Percentiles rank a stretch among this genome's conserved stretches.
phyloP scores from a whole-genome alignment of 2,329 filamentous ascomycete genomes.

The Cryphonectria parasitica region DNA sequence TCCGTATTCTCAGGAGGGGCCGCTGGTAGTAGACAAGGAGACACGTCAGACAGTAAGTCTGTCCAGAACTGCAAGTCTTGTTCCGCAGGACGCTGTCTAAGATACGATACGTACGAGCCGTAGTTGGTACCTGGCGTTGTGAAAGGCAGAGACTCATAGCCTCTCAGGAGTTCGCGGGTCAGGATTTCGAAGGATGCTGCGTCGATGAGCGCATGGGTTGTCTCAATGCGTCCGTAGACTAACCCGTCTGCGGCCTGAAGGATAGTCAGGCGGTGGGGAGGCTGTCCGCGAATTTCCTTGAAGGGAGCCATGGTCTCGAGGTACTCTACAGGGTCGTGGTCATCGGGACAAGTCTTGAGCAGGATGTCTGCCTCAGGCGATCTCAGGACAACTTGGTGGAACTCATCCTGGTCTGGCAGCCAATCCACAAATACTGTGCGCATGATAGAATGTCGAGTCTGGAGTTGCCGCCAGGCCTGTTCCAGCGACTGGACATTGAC shows the following conservation, averaged over 20 bases:
- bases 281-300: neutral
- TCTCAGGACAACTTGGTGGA: conserved; percentile 40
- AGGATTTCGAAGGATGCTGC: conserved; percentile 39
- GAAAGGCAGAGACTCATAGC: conserved; percentile 31
- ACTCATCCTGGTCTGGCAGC: conserved; percentile 32
- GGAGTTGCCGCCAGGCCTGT: conserved; percentile 33
- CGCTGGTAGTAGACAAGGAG: conserved; percentile 38
- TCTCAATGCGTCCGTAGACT: conserved; percentile 36
- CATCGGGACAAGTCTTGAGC: conserved; percentile 9
- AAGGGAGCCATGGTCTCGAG: neutral
- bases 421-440: conserved; percentile 41
- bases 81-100: conserved; percentile 30
- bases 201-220: conserved; percentile 43
- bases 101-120: conserved; percentile 31
- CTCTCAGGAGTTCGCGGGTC: conserved; percentile 35
- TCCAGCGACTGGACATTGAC: conserved; percentile 19
- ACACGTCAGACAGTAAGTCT: conserved; percentile 32
- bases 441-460: conserved; percentile 38
- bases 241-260: neutral
- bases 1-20: conserved; percentile 28
- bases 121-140: conserved; percentile 26
- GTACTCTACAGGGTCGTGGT: neutral
- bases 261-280: neutral
- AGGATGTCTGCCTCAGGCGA: conserved; percentile 20
- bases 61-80: conserved; percentile 37